Base-by-base conservation (phyloP, 768 basidiomycete genomes). In the Rhizopogon roseolus region DNA sequence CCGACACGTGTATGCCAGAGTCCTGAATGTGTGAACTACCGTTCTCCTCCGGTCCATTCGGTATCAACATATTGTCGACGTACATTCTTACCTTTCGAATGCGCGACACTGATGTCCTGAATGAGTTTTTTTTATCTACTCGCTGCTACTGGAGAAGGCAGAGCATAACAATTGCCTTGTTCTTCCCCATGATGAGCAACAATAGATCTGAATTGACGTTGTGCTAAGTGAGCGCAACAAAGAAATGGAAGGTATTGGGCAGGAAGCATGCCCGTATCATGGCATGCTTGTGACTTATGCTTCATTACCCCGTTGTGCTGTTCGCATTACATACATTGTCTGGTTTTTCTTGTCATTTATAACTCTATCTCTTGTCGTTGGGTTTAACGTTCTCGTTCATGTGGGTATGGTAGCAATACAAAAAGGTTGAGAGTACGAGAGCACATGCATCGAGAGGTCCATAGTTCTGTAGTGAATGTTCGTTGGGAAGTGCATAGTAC, bases 51-150 rank as follows among this genome's bases (percentile, higher is more conserved):
- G 6, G 55, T 63, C 4, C 64, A 64, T 49, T 59, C 60, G 1
- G 61, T 60, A 3, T 64, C 61, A 14, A 54, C 64, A 1, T 67
- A 69, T 54, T 69, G 67, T 49, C 55, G 55, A 36, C 11, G 58
- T 60, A 43, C 22, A 17, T 43, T 41, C 40, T 49, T 48, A 32
- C 43, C 32, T 29, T 53, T 41, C 4, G 34, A 27, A 53, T 64
- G 11, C 54, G 57, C 13, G 52, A 60, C 13, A 53, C 49, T 14
- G 58, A 66, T 42, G 56, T 57, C 7, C 45, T 66, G 40, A 61
- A 66, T 39, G 62, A 56, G 0, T 63, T 65, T 44, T 59, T 66
- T 34, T n/a, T n/a, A 29, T 66, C 6, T 66, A 61, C 42, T 54
- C 57, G 8, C 56, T 64, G 34, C 36, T 64, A 4, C 54, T 63